phyloP scores from a whole-genome alignment of 176 grass and related monocot genomes.

The Panicum miliaceum region DNA sequence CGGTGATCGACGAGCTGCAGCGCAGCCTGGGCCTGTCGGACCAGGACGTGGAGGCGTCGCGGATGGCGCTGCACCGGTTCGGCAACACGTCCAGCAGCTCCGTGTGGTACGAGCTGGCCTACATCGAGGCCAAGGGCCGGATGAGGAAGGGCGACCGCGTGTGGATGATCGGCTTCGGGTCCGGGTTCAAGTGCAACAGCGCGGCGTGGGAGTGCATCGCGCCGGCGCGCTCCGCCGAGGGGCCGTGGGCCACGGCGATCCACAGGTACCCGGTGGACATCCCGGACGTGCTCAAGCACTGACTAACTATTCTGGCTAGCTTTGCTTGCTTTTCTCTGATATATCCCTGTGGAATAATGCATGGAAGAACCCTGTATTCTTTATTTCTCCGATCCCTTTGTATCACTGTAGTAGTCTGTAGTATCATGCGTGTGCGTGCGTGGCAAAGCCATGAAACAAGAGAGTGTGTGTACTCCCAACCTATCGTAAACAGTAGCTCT shows the following conservation, averaged over 20 bases:
- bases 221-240: conserved; percentile 43
- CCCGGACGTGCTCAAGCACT: conserved; percentile 67
- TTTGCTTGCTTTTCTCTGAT: background rate
- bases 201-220: conserved; percentile 76
- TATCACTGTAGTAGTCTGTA: background rate
- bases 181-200: conserved; percentile 97
- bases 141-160: conserved; percentile 68
- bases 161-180: conserved; percentile 91
- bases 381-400: background rate
- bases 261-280: conserved; percentile 62
- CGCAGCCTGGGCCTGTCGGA: conserved; percentile 62
- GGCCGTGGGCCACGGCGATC: conserved; percentile 53
- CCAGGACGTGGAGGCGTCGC: conserved; percentile 78
- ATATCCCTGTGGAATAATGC: background rate
- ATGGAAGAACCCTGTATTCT: background rate
- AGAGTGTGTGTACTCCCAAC: background rate
- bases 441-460: background rate
- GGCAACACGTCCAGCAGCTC: conserved; percentile 94
- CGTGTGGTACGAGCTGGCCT: conserved; percentile 87
- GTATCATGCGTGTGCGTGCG: background rate
- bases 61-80: conserved; percentile 84
- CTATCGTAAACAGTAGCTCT: background rate
- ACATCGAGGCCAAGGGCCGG: conserved; percentile 79
- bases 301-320: background rate
- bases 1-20: conserved; percentile 89